Conservation (phyloP, 306 rosid species). For the Cucurbita ficifolia region DNA sequence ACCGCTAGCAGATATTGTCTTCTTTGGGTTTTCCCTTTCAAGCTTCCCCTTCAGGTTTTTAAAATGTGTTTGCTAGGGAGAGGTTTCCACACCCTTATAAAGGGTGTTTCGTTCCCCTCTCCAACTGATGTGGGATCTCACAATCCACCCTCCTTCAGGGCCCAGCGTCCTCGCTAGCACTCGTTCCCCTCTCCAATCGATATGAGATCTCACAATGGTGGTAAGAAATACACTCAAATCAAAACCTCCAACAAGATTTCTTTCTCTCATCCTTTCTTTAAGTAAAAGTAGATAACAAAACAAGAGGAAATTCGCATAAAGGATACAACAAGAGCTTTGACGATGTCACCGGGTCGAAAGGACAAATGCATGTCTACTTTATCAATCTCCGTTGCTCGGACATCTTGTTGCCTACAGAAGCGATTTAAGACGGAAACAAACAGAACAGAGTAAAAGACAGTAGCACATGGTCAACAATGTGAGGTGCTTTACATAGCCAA, state of each 20-base stretch:
- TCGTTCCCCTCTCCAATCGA: too few relatives aligned
- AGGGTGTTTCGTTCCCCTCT: too few relatives aligned
- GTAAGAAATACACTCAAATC: background rate
- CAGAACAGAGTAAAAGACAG: background rate
- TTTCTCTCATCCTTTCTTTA: background rate
- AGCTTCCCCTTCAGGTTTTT: too few relatives aligned
- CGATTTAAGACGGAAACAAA: background rate
- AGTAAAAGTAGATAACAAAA: too few relatives aligned
- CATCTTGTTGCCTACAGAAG: slow-evolving; percentile 66
- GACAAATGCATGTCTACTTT: slow-evolving; percentile 84
- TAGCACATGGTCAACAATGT: background rate
- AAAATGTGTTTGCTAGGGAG: too few relatives aligned
- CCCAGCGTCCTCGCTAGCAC: too few relatives aligned
- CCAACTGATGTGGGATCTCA: too few relatives aligned
- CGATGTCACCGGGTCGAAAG: slow-evolving; percentile 63
- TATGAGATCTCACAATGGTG: too few relatives aligned
- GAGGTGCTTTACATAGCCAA: background rate
- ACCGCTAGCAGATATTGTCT: too few relatives aligned
- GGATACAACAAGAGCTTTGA: slow-evolving; percentile 71
- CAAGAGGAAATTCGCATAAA: slow-evolving; percentile 9
- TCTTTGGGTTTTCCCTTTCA: too few relatives aligned
- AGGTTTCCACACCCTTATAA: too few relatives aligned
- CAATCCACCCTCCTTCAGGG: too few relatives aligned
- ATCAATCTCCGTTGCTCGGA: slow-evolving; percentile 89
- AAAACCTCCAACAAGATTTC: background rate